Conservation (phyloP, 2,329 filamentous ascomycete species). For the Penicillium vulpinum region DNA sequence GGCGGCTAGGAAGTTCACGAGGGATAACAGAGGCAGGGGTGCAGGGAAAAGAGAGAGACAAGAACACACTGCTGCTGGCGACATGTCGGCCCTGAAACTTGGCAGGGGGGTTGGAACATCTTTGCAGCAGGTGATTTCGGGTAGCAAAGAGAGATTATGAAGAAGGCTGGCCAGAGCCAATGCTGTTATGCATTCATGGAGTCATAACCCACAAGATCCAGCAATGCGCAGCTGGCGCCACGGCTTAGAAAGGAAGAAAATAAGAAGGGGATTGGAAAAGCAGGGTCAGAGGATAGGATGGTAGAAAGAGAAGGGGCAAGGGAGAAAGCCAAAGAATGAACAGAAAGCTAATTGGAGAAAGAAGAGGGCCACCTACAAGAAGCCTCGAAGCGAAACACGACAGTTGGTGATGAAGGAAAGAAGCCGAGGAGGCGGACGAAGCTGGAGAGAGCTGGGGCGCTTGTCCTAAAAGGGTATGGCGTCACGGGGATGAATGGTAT, state of each 20-base stretch:
- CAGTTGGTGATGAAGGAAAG: slow-evolving; percentile 10
- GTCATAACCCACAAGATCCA: slow-evolving; percentile 22
- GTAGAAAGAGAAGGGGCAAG: slow-evolving; percentile 21
- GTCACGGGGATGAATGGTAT: neutral
- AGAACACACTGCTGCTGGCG: slow-evolving; percentile 20
- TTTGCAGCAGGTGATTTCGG: slow-evolving; percentile 11
- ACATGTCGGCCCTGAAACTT: slow-evolving; percentile 13
- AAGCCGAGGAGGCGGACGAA: slow-evolving; percentile 12
- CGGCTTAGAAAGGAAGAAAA: slow-evolving; percentile 11
- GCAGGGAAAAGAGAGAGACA: slow-evolving; percentile 23
- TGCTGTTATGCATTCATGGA: slow-evolving; percentile 12
- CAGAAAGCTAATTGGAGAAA: slow-evolving; percentile 22
- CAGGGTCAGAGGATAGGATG: slow-evolving; percentile 15
- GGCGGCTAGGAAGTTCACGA: slow-evolving; percentile 25
- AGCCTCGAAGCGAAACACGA: slow-evolving; percentile 33
- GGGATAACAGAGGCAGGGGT: slow-evolving; percentile 23
- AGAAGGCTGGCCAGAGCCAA: slow-evolving; percentile 17
- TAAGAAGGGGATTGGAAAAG: slow-evolving; percentile 18
- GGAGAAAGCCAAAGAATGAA: slow-evolving; percentile 22
- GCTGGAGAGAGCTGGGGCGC: slow-evolving; percentile 10
- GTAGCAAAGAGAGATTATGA: slow-evolving; percentile 22
- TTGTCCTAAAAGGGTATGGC: slow-evolving; percentile 3
- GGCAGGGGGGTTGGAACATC: slow-evolving; percentile 17
- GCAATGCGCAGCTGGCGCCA: slow-evolving; percentile 8
- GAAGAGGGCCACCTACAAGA: slow-evolving; percentile 47